Percentiles rank a stretch among this genome's conserved stretches.
Conservation (phyloP, 2,329 filamentous ascomycete genomes). For the Xylaria sp. region DNA sequence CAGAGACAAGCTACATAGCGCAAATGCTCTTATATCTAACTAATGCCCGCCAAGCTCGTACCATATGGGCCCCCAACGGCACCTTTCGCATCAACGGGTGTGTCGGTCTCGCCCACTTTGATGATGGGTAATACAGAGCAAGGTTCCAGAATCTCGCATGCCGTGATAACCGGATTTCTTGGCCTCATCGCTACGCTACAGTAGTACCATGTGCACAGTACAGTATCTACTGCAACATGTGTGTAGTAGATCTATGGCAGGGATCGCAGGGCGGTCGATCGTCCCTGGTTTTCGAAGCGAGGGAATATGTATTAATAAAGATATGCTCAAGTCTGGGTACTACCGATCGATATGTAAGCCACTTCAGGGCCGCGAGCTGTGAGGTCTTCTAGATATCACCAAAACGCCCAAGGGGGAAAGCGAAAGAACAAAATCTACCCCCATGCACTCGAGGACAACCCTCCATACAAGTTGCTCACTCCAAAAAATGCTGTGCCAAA, state of each 20-base stretch:
- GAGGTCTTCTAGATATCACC: slow-evolving; percentile 31
- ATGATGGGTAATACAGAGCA: not conserved
- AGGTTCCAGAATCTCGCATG: not conserved
- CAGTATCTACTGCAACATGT: not conserved
- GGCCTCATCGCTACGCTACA: not conserved
- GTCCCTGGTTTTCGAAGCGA: not conserved
- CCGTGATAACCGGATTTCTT: slow-evolving; percentile 21
- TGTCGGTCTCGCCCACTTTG: not conserved
- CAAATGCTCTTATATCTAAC: not conserved
- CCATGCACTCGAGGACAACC: slow-evolving; percentile 10
- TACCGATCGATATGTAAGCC: slow-evolving; percentile 28
- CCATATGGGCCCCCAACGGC: not conserved
- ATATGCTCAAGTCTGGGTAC: slow-evolving; percentile 26
- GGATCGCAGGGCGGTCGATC: not conserved
- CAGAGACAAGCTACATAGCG: not conserved
- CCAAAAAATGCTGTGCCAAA: slow-evolving; percentile 30
- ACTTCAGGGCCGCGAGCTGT: slow-evolving; percentile 11
- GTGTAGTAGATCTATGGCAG: not conserved
- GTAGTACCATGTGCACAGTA: slow-evolving; percentile 4
- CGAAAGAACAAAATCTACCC: not conserved
- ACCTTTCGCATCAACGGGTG: not conserved
- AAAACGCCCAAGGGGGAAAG: slow-evolving; percentile 28
- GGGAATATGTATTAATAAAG: slow-evolving; percentile 31
- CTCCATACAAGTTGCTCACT: slow-evolving; percentile 11
- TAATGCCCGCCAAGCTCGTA: not conserved